Evolutionary conservation across 2,329 filamentous ascomycete genomes (phyloP), one percentile per base, ranked within the genome.

Genomic region (Aspergillus neoniger): DNA sequence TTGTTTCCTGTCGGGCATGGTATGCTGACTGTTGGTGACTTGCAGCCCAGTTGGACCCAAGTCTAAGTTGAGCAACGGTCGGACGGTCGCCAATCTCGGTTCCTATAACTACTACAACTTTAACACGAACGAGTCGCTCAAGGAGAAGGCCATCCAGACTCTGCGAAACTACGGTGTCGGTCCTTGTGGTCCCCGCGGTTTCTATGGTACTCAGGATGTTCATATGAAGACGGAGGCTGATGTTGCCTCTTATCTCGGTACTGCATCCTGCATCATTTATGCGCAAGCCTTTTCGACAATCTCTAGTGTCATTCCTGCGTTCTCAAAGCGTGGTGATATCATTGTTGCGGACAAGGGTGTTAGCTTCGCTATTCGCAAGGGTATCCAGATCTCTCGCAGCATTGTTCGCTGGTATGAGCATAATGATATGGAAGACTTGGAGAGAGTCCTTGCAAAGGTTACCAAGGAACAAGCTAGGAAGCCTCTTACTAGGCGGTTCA

Each of bases 21-120:
- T 43, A 30, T 62, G 54, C 63, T 66, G 53, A 66, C 41, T 15
- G 17, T 50, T 5, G 14, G 30, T 36, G 19, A 47, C 25, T 10
- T 43, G 51, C 71, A 96, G 92, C 53, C 90, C 94, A 5, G 93
- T 92, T 1, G 93, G 92, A 9, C 93, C 95, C 50, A 96, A 95
- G 76, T 88, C 90, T 53, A 97, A 95, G 76, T 86, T 99, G 58
- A 83, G 88, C 51, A 96, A 89, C 76, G 95, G 95, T 70, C 90
- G 91, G 67, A 96, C 91, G 17, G 95, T 97, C 23, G 92, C 86
- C 59, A 99, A 99, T 74, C 88, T 99, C 65, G 94, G 92, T 39
- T 96, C 91, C 1, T 95, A 92, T 80, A 99, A 99, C 77, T 96
- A 95, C 78, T 98, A 96, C 83, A 98, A 99, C 80, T 92, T 99